A percentile compares a stretch with the other conserved stretches of the same genome.
Conservation (phyloP, 1,284 basidiomycete genomes). For the Cystobasidiaceae sp. region DNA sequence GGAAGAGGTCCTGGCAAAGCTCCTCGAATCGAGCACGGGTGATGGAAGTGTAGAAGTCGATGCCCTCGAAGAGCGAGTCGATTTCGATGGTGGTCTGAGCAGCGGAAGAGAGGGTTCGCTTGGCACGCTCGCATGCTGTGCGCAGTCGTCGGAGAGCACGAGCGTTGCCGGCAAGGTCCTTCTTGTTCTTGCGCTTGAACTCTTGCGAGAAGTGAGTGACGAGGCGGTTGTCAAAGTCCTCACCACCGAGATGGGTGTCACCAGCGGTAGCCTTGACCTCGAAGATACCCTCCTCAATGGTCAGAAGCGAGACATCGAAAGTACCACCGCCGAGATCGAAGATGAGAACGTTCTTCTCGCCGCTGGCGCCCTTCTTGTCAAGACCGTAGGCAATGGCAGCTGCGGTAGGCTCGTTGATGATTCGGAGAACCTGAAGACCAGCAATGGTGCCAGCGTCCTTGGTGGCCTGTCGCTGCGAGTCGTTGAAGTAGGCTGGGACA, state of each 20-base stretch:
- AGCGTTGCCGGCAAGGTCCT: conserved; percentile 85
- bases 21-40: conserved; percentile 99
- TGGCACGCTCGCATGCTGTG: conserved; percentile 97
- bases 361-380: conserved; percentile 70
- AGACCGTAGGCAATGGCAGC: conserved; percentile 94
- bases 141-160: conserved; percentile 96
- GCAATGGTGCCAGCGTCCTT: conserved; percentile 89
- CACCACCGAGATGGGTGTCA: conserved; percentile 98
- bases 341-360: conserved; percentile 90
- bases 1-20: conserved; percentile 95
- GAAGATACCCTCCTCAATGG: conserved; percentile 98
- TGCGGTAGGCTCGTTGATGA: conserved; percentile 94
- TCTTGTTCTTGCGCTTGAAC: conserved; percentile 99
- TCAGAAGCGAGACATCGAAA: conserved; percentile 96
- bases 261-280: conserved; percentile 98
- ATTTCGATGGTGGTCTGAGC: conserved; percentile 97
- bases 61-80: conserved; percentile 89
- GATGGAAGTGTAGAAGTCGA: conserved; percentile 97
- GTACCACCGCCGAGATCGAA: conserved; percentile 99
- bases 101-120: conserved; percentile 95
- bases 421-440: conserved; percentile 87
- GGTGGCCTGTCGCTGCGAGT: conserved; percentile 91
- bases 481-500: conserved; percentile 96
- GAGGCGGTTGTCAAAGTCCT: conserved; percentile 96
- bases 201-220: conserved; percentile 98